phyloP scores from a whole-genome alignment of 192 early-diverging fungal genomes.

The Linnemannia schmuckeri region DNA sequence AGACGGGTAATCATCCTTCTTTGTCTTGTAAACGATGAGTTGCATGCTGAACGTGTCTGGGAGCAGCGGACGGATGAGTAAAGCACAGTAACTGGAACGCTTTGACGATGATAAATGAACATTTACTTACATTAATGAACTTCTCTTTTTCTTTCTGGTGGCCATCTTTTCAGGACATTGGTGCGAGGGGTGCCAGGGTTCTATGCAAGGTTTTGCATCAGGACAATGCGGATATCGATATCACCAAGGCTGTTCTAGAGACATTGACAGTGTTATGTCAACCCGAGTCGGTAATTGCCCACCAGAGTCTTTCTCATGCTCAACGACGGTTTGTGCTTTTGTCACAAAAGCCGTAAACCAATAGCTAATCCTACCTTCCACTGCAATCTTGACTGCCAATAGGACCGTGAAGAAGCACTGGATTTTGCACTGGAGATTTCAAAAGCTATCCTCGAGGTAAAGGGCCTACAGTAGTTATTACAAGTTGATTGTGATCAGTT shows the following conservation, averaged over 20 bases:
- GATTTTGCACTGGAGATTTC: constrained; percentile 42
- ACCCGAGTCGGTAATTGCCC: constrained; percentile 47
- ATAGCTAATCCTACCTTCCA: not conserved
- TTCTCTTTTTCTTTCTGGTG: no score
- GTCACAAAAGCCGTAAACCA: not conserved
- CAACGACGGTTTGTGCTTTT: not conserved
- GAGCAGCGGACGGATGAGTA: not conserved
- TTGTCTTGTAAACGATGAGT: not conserved
- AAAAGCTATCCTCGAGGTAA: constrained; percentile 29
- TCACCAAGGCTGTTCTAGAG: constrained; percentile 88
- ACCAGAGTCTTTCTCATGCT: not conserved
- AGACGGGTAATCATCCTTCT: constrained; percentile 63
- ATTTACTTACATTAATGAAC: not conserved
- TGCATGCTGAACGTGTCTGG: not conserved
- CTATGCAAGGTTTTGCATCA: constrained; percentile 83
- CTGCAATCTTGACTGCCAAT: not conserved
- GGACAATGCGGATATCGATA: constrained; percentile 89
- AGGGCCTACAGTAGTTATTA: not conserved
- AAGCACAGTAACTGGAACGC: not conserved
- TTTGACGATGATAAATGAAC: not conserved
- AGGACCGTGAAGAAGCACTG: constrained; percentile 38
- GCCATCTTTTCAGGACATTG: constrained; percentile 76
- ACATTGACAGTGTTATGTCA: constrained; percentile 87
- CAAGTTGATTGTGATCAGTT: not conserved
- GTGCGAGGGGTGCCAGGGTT: constrained; percentile 78